phyloP scores from a whole-genome alignment of 805 yeast genomes.

The Jamesozyma jinghongensis region DNA sequence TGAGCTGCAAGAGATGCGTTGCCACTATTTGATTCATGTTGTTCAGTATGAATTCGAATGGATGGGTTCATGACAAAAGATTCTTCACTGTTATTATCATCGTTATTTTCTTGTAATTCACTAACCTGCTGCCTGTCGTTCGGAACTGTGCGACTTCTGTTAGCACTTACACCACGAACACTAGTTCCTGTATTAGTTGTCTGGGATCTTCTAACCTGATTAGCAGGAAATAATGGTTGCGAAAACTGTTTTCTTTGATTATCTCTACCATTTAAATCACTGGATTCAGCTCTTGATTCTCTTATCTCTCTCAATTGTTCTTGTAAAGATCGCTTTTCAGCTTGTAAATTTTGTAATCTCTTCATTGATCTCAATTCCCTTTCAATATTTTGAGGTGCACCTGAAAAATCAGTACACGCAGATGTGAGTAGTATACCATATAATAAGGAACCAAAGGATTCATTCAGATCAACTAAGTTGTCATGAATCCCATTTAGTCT shows the following conservation, averaged over 20 bases:
- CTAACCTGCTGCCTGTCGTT: background rate
- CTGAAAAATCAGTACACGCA: constrained; percentile 70
- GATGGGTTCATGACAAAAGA: constrained; percentile 29
- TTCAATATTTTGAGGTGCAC: constrained; percentile 21
- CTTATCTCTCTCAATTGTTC: constrained; percentile 7
- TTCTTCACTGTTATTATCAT: constrained; percentile 28
- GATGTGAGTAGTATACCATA: constrained; percentile 80
- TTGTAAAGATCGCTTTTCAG: constrained; percentile 13
- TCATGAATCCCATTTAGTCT: constrained; percentile 52
- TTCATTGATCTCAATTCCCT: constrained; percentile 18
- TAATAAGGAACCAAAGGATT: constrained; percentile 64
- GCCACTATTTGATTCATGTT: background rate
- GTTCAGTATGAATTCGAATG: background rate
- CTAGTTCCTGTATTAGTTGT: background rate
- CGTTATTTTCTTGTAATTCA: constrained; percentile 11
- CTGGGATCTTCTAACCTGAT: constrained; percentile 3
- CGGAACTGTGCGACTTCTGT: background rate
- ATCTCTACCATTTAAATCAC: background rate
- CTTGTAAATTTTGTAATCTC: constrained; percentile 12
- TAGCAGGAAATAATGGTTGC: constrained; percentile 10
- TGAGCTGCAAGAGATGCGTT: constrained; percentile 3
- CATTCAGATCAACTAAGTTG: constrained; percentile 58
- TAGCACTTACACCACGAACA: too few species aligned
- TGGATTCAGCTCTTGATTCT: background rate
- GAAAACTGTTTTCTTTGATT: constrained; percentile 3